Conservation (phyloP, 495 filamentous ascomycete species). For the Penicillium paxilli region DNA sequence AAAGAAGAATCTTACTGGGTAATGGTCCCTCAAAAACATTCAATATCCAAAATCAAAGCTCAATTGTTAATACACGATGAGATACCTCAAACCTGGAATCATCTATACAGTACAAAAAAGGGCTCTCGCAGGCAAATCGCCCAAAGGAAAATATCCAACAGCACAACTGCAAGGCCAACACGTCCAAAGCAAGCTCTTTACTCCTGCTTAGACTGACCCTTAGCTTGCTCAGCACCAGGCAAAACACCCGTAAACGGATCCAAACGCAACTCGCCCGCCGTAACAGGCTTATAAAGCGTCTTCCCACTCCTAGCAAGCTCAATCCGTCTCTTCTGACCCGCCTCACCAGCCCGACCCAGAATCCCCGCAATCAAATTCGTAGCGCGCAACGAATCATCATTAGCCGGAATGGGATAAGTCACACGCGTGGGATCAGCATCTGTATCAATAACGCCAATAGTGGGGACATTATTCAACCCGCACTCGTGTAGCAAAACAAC, state of each 20-base stretch:
- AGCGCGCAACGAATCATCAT: conserved; percentile 90
- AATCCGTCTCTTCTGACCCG: conserved; percentile 66
- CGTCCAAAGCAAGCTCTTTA: conserved; percentile 7
- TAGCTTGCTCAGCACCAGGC: conserved; percentile 15
- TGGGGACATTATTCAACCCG: conserved; percentile 82
- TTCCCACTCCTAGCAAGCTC: conserved; percentile 59
- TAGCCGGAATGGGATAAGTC: conserved; percentile 95
- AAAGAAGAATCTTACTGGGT: background rate
- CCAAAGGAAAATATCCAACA: conserved; percentile 8
- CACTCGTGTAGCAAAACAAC: conserved; percentile 88
- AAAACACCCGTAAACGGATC: conserved; percentile 28
- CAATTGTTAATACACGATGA: conserved; percentile 35
- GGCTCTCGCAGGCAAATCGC: conserved; percentile 24
- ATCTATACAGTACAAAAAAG: conserved; percentile 39
- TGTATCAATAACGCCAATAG: conserved; percentile 92
- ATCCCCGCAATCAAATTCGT: conserved; percentile 80
- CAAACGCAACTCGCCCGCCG: conserved; percentile 21
- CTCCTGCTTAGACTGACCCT: conserved; percentile 6
- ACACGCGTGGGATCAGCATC: conserved; percentile 91
- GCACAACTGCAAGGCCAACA: conserved; percentile 5
- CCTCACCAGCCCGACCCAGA: conserved; percentile 79
- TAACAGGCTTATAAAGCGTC: conserved; percentile 56
- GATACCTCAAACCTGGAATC: conserved; percentile 26
- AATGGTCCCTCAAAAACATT: background rate
- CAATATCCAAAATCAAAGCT: background rate